phyloP scores from a whole-genome alignment of 2,329 filamentous ascomycete species.

The Sphaceloma murrayae region DNA sequence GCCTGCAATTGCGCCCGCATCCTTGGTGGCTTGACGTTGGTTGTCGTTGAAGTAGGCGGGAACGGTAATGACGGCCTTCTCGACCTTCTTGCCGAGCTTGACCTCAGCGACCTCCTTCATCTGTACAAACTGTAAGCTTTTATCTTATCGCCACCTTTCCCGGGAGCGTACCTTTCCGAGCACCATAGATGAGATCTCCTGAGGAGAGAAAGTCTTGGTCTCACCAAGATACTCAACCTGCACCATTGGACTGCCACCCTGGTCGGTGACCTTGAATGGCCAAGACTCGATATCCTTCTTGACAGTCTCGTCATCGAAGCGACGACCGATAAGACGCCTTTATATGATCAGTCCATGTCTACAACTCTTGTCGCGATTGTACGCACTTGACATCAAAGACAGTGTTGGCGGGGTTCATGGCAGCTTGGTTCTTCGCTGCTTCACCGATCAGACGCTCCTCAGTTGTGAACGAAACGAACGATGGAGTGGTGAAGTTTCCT shows the following conservation, averaged over 20 bases:
- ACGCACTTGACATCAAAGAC: constrained; percentile 85
- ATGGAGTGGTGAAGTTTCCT: constrained; percentile 97
- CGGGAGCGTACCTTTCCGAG: constrained; percentile 69
- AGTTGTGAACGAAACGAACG: constrained; percentile 97
- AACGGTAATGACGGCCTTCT: constrained; percentile 98
- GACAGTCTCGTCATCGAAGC: constrained; percentile 89
- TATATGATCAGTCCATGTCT: constrained; percentile 5
- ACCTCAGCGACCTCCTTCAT: constrained; percentile 99
- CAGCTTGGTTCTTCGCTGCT: constrained; percentile 99
- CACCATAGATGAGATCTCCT: constrained; percentile 99
- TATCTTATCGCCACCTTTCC: not conserved
- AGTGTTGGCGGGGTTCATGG: constrained; percentile 97
- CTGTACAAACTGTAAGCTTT: constrained; percentile 29
- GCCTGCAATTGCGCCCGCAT: constrained; percentile 92
- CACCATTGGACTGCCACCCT: constrained; percentile 78
- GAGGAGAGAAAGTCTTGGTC: constrained; percentile 91
- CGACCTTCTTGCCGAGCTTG: constrained; percentile 97
- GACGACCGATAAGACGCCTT: constrained; percentile 88
- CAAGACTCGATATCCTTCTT: constrained; percentile 99
- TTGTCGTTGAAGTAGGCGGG: constrained; percentile 99
- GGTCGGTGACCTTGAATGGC: constrained; percentile 97
- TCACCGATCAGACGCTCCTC: constrained; percentile 99
- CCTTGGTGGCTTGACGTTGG: constrained; percentile 98
- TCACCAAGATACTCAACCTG: constrained; percentile 93
- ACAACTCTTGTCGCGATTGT: not conserved